These are phyloP conservation scores for Polyplosphaeria fusca DNA, from an alignment of 495 filamentous ascomycete genomes.

Conservation along the genomic window DNA sequence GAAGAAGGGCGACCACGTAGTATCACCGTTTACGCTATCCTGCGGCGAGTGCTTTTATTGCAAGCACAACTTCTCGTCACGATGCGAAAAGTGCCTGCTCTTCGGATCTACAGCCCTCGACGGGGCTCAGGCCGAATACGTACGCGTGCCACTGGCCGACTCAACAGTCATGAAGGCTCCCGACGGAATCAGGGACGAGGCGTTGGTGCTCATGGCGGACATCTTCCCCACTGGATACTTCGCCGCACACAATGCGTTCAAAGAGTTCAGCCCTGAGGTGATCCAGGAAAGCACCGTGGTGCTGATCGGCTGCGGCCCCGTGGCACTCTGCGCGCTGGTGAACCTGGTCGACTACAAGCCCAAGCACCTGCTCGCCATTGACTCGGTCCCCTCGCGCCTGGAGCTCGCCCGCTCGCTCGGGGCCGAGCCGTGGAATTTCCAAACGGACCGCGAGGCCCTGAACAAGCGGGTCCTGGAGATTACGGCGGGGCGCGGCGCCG, in stretches of 20 bases:
- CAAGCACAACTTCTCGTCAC: slow-evolving; percentile 72
- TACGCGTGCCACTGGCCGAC: slow-evolving; percentile 77
- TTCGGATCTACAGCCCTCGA: slow-evolving; percentile 75
- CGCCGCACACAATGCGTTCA: slow-evolving; percentile 80
- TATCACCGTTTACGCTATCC: slow-evolving; percentile 77
- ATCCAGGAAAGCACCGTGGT: slow-evolving; percentile 71
- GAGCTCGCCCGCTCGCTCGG: slow-evolving; percentile 74
- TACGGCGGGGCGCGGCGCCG: slow-evolving; percentile 80
- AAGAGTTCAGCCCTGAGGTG: slow-evolving; percentile 57
- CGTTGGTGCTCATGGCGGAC: slow-evolving; percentile 85
- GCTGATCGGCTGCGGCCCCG: slow-evolving; percentile 75
- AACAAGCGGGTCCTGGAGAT: slow-evolving; percentile 68
- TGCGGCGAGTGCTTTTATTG: slow-evolving; percentile 92
- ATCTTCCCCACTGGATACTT: slow-evolving; percentile 87
- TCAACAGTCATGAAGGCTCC: slow-evolving; percentile 77
- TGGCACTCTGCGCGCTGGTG: slow-evolving; percentile 80
- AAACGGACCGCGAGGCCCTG: slow-evolving; percentile 64
- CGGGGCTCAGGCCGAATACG: slow-evolving; percentile 88
- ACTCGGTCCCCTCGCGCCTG: slow-evolving; percentile 74
- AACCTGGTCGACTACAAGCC: slow-evolving; percentile 78
- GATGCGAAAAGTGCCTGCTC: slow-evolving; percentile 70
- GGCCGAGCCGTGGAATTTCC: slow-evolving; percentile 83
- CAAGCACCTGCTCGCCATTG: slow-evolving; percentile 79
- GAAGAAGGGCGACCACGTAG: slow-evolving; percentile 61
- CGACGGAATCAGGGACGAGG: slow-evolving; percentile 68